Evolutionary conservation across 108 stramenopile species (phyloP).

Genomic region (Phaeodactylum tricornutum): DNA sequence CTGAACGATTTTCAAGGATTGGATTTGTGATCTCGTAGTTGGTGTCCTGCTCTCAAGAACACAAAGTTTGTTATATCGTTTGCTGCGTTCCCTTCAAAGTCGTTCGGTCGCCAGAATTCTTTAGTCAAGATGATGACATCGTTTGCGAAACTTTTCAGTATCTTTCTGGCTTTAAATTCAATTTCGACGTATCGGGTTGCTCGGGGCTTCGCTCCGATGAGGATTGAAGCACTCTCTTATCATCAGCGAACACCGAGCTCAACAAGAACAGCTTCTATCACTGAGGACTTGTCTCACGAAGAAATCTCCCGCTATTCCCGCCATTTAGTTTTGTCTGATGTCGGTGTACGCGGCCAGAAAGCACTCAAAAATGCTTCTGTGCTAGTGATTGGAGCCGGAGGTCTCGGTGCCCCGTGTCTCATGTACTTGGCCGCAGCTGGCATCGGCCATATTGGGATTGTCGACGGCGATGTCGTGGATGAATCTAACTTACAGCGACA

Average conservation of each 20-base stretch:
- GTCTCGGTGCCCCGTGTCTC: constrained; percentile 84
- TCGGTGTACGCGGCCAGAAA: constrained; percentile 68
- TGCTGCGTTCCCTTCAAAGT: no score
- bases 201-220: no score
- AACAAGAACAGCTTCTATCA: neutral
- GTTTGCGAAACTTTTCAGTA: no score
- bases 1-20: no score
- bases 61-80: no score
- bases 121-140: no score
- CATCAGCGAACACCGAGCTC: neutral
- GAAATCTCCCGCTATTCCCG: constrained; percentile 87
- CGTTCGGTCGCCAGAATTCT: no score
- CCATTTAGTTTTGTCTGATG: constrained; percentile 79
- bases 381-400: constrained; percentile 92
- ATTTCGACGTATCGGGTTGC: no score
- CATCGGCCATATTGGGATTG: constrained; percentile 81
- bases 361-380: constrained; percentile 70
- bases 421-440: constrained; percentile 95
- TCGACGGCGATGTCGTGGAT: constrained; percentile 91
- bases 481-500: constrained; percentile 93
- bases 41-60: no score
- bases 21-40: no score
- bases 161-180: no score
- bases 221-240: constrained; percentile 1
- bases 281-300: constrained; percentile 24